Evolutionary conservation across 495 filamentous ascomycete genomes (phyloP).

Genomic region (Penicillium nucicola): DNA sequence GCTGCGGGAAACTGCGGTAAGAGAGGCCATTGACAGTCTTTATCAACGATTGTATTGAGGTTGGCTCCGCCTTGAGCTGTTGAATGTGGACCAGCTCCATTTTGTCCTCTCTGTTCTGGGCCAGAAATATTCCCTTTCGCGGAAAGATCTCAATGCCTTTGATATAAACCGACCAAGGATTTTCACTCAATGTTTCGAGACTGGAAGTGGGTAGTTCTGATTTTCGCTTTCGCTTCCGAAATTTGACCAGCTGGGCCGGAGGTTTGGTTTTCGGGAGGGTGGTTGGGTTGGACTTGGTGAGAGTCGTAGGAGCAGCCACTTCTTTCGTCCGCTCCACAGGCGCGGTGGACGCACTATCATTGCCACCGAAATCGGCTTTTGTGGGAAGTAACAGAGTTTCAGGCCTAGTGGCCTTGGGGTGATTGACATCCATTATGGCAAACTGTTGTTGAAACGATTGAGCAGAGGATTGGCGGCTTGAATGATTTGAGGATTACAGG

Average conservation of each 20-base stretch:
- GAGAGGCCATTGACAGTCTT: neutral
- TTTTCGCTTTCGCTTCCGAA: too few relatives aligned
- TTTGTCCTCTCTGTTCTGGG: neutral
- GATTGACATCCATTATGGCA: neutral
- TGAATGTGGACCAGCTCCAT: conserved; percentile 1
- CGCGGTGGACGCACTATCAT: neutral
- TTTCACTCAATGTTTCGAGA: too few relatives aligned
- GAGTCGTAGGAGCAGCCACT: neutral
- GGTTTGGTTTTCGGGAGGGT: too few relatives aligned
- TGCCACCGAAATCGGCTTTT: neutral
- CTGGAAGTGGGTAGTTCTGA: too few relatives aligned
- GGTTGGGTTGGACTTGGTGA: neutral
- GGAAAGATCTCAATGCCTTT: conserved; percentile 1
- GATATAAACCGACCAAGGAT: too few relatives aligned
- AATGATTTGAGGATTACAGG: neutral
- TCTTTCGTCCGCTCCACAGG: neutral
- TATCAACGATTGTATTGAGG: neutral
- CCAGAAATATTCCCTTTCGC: neutral
- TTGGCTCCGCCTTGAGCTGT: neutral
- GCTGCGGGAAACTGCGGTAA: neutral
- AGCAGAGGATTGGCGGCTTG: neutral
- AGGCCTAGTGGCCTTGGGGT: neutral
- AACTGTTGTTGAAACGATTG: neutral
- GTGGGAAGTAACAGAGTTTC: neutral
- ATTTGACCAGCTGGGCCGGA: too few relatives aligned